phyloP scores from a whole-genome alignment of 192 early-diverging fungal genomes.

The Jimgerdemannia flammicorona region DNA sequence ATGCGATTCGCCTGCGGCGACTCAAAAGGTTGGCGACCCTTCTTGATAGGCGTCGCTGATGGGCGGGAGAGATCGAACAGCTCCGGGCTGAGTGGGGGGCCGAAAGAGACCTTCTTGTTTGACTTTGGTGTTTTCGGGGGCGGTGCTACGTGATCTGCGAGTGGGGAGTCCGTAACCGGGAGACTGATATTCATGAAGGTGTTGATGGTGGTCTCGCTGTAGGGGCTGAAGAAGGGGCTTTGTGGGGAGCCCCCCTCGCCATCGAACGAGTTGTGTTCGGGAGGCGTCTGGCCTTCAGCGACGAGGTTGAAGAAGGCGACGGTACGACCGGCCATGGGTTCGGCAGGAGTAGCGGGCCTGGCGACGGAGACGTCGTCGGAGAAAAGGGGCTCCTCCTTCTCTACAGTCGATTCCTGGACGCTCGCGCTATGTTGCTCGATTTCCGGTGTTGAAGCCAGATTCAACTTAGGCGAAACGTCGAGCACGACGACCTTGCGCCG shows the following conservation, averaged over 20 bases:
- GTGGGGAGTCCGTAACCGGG: background rate
- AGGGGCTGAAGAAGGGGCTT: background rate
- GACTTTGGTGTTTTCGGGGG: conserved; percentile 9
- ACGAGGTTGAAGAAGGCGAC: background rate
- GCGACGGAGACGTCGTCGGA: background rate
- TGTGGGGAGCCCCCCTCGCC: background rate
- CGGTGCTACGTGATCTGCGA: background rate
- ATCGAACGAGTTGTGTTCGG: background rate
- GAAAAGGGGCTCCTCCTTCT: background rate
- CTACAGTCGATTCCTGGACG: background rate
- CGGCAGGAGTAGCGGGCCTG: background rate
- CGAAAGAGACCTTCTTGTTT: conserved; percentile 44
- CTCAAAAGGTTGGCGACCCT: conserved; percentile 29
- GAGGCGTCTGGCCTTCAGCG: background rate
- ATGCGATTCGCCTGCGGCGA: background rate
- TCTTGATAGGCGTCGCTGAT: conserved; percentile 48
- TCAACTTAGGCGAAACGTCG: background rate
- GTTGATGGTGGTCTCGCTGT: background rate
- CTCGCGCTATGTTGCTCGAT: background rate
- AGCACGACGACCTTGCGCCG: background rate
- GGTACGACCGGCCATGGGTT: background rate
- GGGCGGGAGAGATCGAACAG: conserved; percentile 51
- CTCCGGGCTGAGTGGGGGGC: conserved; percentile 56
- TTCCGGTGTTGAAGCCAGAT: background rate
- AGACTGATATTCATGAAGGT: background rate